These are phyloP conservation scores for Umbellularia californica DNA, from an alignment of 164 flowering plant species.

Conservation along the genomic window DNA sequence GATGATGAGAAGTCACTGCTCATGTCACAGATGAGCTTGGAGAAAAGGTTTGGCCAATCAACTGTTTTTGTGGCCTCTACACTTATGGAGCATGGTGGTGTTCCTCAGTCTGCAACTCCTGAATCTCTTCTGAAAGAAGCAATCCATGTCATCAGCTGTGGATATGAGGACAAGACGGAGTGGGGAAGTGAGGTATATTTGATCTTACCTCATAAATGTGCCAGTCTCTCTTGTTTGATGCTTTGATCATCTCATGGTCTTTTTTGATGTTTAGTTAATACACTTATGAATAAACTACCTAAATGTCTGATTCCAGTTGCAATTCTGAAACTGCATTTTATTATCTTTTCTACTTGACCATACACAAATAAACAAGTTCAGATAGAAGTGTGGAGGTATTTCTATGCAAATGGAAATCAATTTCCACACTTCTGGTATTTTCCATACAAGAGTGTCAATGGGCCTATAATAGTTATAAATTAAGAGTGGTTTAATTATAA, in stretches of 20 bases:
- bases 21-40: conserved; percentile 37
- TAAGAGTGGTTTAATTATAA: too few species aligned
- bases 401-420: too few species aligned
- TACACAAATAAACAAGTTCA: too few species aligned
- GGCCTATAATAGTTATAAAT: too few species aligned
- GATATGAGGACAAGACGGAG: conserved; percentile 53
- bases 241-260: neutral
- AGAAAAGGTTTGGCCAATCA: conserved; percentile 50
- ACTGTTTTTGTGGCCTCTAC: conserved; percentile 47
- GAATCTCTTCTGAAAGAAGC: conserved; percentile 41
- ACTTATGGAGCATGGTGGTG: conserved; percentile 42
- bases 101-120: conserved; percentile 28
- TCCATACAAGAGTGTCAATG: too few species aligned
- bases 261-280: too few species aligned
- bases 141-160: conserved; percentile 54
- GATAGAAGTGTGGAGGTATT: too few species aligned
- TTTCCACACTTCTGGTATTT: too few species aligned
- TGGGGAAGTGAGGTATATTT: conserved; percentile 48
- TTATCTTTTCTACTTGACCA: too few species aligned
- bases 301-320: too few species aligned
- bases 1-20: conserved; percentile 27
- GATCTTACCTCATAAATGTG: neutral
- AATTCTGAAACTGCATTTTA: too few species aligned
- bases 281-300: too few species aligned
- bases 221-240: neutral